Base-by-base conservation (phyloP, 2,329 filamentous ascomycete genomes). In the Dothideomycetes sp. region DNA sequence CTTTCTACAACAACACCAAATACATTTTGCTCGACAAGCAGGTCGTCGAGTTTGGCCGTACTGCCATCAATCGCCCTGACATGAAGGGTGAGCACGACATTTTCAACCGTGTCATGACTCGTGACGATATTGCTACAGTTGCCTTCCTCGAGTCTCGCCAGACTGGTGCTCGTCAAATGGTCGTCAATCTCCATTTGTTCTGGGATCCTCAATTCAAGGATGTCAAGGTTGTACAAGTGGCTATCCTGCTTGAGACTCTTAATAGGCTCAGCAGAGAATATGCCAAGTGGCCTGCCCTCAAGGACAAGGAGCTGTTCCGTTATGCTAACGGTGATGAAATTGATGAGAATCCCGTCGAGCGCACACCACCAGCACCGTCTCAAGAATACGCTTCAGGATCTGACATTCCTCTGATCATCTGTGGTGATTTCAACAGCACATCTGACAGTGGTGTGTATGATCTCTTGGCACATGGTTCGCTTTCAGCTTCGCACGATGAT, bases 11-110 rank as follows among this genome's bases (percentile, higher is more conserved):
- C 67, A 80, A 80, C 57, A 88, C 79, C 72, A 96, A 95, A 67
- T 67, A 50, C 51, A 84, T 95, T 45, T 67, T 94, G 45, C 74
- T 98, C 17, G 89, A 96, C 66, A 95, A 95, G 68, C 84, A 94
- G 57, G 69, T 94, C 48, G 82, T 98, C 54, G 87, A 95, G 61
- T 94, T 95, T 58, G 81, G 84, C 25, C 82, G 85, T 45, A 84
- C 86, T 43, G 89, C 89, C 49, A 94, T 98, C 63, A 91, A 93
- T 58, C 74, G 91, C 49, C 85, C 88, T 3, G 91, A 96, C 59
- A 94, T 95, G 78, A 96, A 96, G 66, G 85, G 88, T 43, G 86
- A 94, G 55, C 85, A 94, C 57, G 91, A 98, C 55, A 89, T 96
- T 43, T 96, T 94, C 73, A 98, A 98, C 61, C 83, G 91, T 19